phyloP scores from a whole-genome alignment of 169 alveolate species.

The Babesia bigemina region DNA sequence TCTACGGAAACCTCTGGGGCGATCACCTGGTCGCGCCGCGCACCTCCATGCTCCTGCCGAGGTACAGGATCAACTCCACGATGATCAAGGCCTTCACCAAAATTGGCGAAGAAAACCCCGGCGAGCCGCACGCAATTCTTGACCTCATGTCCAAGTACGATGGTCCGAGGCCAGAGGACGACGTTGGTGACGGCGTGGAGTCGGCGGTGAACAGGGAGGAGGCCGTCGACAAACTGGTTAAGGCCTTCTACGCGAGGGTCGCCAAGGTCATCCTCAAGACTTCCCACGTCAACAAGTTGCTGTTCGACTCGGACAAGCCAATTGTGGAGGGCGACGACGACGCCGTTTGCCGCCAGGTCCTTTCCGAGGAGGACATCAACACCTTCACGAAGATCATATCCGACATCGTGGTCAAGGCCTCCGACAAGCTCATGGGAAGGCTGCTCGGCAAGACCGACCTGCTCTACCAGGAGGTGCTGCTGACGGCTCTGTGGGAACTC shows the following conservation, averaged over 20 bases:
- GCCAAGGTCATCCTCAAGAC: slow-evolving; percentile 33
- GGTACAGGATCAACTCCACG: slow-evolving; percentile 47
- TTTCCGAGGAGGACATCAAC: slow-evolving; percentile 39
- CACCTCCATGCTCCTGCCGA: slow-evolving; percentile 75
- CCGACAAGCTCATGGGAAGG: slow-evolving; percentile 12
- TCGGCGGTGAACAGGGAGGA: neutral
- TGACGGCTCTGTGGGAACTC: slow-evolving; percentile 28
- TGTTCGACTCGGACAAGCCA: neutral
- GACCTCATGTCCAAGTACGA: slow-evolving; percentile 26
- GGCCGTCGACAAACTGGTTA: neutral
- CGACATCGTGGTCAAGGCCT: slow-evolving; percentile 26
- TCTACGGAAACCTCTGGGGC: slow-evolving; percentile 77
- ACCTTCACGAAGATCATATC: slow-evolving; percentile 20
- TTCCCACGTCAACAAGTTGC: slow-evolving; percentile 17
- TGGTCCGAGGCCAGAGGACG: neutral
- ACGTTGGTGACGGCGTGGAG: slow-evolving; percentile 1
- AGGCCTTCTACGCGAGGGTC: slow-evolving; percentile 16
- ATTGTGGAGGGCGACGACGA: slow-evolving; percentile 17
- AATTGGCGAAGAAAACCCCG: slow-evolving; percentile 55
- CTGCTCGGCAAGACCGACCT: slow-evolving; percentile 18
- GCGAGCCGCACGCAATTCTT: slow-evolving; percentile 51
- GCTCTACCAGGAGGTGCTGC: slow-evolving; percentile 47
- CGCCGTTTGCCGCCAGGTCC: neutral
- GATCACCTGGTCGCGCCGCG: slow-evolving; percentile 79
- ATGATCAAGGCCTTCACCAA: slow-evolving; percentile 54